Conservation (phyloP, 139 green algal species). For the Ettlia oleoabundans region DNA sequence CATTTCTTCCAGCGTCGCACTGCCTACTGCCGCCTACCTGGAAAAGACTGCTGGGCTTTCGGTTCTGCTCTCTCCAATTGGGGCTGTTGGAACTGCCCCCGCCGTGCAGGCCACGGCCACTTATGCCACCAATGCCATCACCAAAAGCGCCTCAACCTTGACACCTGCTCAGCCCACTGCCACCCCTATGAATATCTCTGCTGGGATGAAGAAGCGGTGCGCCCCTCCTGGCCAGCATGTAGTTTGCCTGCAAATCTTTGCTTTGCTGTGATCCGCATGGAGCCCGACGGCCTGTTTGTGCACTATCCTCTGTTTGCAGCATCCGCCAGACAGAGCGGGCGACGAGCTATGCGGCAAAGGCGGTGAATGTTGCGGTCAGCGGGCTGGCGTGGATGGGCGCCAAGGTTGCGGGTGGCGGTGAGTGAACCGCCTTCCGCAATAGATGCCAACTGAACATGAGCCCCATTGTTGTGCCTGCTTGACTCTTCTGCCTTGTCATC, state of each 20-base stretch:
- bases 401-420: constrained; percentile 35
- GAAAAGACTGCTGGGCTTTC: too few species aligned
- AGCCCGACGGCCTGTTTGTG: not conserved
- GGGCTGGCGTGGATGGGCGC: constrained; percentile 28
- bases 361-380: constrained; percentile 15
- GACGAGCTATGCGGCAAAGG: not conserved
- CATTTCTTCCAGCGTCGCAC: too few species aligned
- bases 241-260: too few species aligned
- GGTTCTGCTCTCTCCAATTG: too few species aligned
- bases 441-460: not conserved
- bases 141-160: not conserved
- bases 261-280: not conserved
- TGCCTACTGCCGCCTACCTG: too few species aligned
- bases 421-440: not conserved
- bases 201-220: constrained; percentile 7
- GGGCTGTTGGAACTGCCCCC: not conserved
- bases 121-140: constrained; percentile 20
- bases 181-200: not conserved
- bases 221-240: not conserved
- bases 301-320: not conserved
- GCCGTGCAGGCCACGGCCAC: constrained; percentile 14
- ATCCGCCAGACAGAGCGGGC: not conserved
- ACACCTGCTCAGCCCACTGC: not conserved
- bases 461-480: not conserved
- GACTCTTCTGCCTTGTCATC: not conserved